Conservation (phyloP, 768 basidiomycete genomes). For the Amanita pallidorosea region DNA sequence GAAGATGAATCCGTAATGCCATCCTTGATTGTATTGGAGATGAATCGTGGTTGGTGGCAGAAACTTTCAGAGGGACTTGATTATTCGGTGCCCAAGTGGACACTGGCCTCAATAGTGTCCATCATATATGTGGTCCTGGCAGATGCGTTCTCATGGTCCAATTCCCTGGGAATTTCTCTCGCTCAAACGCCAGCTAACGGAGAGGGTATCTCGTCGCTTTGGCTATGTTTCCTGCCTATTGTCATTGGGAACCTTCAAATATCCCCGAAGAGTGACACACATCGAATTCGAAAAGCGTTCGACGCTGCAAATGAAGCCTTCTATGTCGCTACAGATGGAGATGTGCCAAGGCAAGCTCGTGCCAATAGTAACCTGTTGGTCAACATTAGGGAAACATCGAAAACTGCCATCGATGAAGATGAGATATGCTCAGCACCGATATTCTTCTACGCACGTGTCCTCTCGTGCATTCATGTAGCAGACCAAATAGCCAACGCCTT, state of each 20-base stretch:
- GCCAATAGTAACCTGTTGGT: neutral
- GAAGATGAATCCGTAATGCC: conserved; percentile 18
- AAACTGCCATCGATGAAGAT: conserved; percentile 6
- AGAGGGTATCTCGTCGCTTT: conserved; percentile 26
- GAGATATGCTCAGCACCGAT: conserved; percentile 11
- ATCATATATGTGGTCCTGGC: conserved; percentile 36
- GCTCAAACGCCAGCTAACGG: conserved; percentile 19
- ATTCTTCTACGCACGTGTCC: conserved; percentile 14
- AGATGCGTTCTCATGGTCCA: conserved; percentile 26
- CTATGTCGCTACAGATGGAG: conserved; percentile 11
- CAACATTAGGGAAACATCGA: conserved; percentile 10
- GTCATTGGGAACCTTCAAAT: conserved; percentile 32
- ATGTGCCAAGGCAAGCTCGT: neutral
- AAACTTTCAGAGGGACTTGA: conserved; percentile 21
- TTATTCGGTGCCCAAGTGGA: conserved; percentile 23
- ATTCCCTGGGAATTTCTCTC: conserved; percentile 18
- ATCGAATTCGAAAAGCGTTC: conserved; percentile 19
- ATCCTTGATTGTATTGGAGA: conserved; percentile 29
- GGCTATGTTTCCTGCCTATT: conserved; percentile 35
- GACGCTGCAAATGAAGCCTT: conserved; percentile 19
- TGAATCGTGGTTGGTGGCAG: conserved; percentile 33
- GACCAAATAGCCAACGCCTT: conserved; percentile 1
- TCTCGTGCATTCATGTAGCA: conserved; percentile 12
- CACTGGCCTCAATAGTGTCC: conserved; percentile 24
- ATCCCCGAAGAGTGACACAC: conserved; percentile 28